Base-by-base conservation (phyloP, 2,329 filamentous ascomycete genomes). In the Leptographium galeiforme region DNA sequence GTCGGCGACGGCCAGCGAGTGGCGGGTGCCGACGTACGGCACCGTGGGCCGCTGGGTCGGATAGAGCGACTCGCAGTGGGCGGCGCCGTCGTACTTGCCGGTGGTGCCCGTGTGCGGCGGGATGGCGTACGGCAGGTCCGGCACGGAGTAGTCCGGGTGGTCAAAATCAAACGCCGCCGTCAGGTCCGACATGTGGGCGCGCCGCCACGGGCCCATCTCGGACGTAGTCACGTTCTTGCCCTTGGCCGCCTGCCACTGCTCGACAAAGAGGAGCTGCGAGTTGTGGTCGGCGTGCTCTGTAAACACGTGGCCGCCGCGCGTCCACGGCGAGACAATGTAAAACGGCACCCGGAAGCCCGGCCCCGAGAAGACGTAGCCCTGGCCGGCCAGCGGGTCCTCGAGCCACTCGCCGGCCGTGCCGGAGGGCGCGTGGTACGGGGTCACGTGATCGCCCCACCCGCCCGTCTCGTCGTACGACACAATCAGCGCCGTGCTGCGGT, bases 241-340 rank as follows among this genome's bases (percentile, higher is more conserved):
- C 72, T 74, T 25, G 25, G 65, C 59, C 0, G 69, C 67, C 14
- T 75, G 63, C 72, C 72, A 75, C 57, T 73, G 60, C 57, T 76
- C 73, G 8, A 76, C 55, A 56, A 75, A 75, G 48, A 73, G 62
- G 48, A 74, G 73, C 56, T 75, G 72, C 1, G 71, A 74, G 60
- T 68, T 74, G 60, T 75, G 73, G 58, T 75, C 73, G n/a, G 70
- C 67, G 36, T 71, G 69, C 60, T 75, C 72, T 12, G 70, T 72
- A 57, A 74, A 74, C 2, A 75, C 71, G 19, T 70, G 66, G 18
- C 67, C 68, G 39, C 72, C 72, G 14, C 72, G 69, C 4, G 72
- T 75, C 71, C 72, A 75, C 0, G 73, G 72, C 1, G 72, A 74
- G 47, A 76, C 64, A 57, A 75, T 73, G 59, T 72, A 72, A 60